Evolutionary conservation across 1,139 yeast genomes (phyloP).

Genomic region (Lodderomyces beijingensis): DNA sequence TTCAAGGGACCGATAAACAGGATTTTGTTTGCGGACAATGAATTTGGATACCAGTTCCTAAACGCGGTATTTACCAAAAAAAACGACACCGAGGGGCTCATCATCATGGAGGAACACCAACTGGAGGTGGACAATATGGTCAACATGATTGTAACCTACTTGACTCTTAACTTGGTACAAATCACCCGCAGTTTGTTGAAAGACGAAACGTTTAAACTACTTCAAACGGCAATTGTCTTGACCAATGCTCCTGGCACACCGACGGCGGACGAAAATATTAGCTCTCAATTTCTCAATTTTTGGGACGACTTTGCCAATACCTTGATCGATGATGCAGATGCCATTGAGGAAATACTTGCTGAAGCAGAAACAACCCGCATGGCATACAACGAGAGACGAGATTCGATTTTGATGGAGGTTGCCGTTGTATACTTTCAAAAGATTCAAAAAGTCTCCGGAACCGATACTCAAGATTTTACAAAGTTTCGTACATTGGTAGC

Average conservation of each 20-base stretch:
- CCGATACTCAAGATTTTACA: constrained; percentile 43
- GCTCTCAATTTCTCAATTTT: constrained; percentile 66
- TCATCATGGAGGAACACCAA: constrained; percentile 29
- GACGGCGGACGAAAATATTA: constrained; percentile 61
- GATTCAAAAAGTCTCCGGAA: constrained; percentile 15
- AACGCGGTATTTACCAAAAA: constrained; percentile 18
- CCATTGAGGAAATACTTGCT: constrained; percentile 26
- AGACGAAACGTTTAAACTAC: constrained; percentile 32
- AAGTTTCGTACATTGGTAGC: constrained; percentile 69
- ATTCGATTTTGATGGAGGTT: constrained; percentile 39
- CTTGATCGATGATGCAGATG: constrained; percentile 51
- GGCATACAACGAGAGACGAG: constrained; percentile 26
- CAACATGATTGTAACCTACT: constrained; percentile 46
- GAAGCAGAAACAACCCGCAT: constrained; percentile 16
- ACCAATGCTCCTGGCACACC: constrained; percentile 62
- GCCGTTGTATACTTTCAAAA: constrained; percentile 62
- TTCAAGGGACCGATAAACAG: constrained; percentile 19
- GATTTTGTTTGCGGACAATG: constrained; percentile 32
- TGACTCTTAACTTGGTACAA: constrained; percentile 49
- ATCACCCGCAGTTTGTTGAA: constrained; percentile 45
- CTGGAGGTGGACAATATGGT: constrained; percentile 47
- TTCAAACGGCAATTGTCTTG: constrained; percentile 50
- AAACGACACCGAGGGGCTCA: too few species aligned
- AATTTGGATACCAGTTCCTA: constrained; percentile 38
- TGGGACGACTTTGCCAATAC: constrained; percentile 77